Evolutionary conservation across 352 stramenopile genomes (phyloP).

Genomic region (Globisporangium middletonii): DNA sequence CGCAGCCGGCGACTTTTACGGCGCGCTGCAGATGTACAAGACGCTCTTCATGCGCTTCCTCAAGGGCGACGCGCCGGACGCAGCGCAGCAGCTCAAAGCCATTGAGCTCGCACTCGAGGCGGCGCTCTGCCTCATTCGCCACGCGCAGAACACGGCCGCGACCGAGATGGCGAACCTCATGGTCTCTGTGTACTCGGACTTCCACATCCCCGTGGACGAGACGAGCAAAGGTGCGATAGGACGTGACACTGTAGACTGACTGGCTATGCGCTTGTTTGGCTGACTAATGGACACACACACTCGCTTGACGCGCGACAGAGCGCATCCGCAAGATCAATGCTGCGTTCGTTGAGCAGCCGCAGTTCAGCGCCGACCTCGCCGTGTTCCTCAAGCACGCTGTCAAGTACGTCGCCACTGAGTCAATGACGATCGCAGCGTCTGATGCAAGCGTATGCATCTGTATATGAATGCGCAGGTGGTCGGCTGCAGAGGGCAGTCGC

Average conservation of each 20-base stretch:
- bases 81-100: constrained; percentile 52
- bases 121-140: constrained; percentile 55
- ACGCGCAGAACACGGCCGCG: constrained; percentile 70
- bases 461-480: constrained; percentile 38
- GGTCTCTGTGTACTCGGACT: constrained; percentile 65
- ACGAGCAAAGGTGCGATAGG: constrained; percentile 39
- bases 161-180: constrained; percentile 81
- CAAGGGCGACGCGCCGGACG: constrained; percentile 53
- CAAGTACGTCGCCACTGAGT: constrained; percentile 35
- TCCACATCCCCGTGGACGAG: constrained; percentile 66
- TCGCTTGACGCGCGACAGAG: constrained; percentile 10
- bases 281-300: background rate
- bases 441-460: background rate
- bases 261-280: background rate
- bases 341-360: constrained; percentile 53
- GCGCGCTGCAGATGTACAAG: constrained; percentile 89
- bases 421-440: constrained; percentile 1
- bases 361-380: constrained; percentile 63
- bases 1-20: constrained; percentile 75
- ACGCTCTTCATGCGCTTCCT: constrained; percentile 85
- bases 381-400: constrained; percentile 75
- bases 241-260: background rate
- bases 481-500: constrained; percentile 50
- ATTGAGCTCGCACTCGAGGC: constrained; percentile 60
- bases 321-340: constrained; percentile 57